Percentiles rank a stretch among this genome's conserved stretches.
phyloP scores from a whole-genome alignment of 1,284 basidiomycete species.

The Cryptococcus jaspeensis region DNA sequence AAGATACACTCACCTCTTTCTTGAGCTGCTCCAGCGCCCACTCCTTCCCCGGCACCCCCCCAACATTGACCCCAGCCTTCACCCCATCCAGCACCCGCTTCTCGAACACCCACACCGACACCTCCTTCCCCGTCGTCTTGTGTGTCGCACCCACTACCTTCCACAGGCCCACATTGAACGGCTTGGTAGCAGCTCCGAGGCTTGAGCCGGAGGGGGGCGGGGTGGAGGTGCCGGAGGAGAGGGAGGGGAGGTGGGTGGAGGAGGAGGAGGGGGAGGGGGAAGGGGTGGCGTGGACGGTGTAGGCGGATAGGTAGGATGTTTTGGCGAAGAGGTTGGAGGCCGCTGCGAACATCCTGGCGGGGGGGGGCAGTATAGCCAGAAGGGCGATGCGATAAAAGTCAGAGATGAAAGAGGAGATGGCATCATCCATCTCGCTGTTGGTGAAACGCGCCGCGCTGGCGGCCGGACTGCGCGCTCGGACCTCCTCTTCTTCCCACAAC shows the following conservation, averaged over 20 bases:
- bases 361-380: neutral
- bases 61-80: slow-evolving; percentile 57
- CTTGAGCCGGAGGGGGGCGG: slow-evolving; percentile 24
- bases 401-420: too few relatives aligned
- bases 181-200: slow-evolving; percentile 8
- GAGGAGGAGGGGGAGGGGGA: slow-evolving; percentile 34
- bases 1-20: slow-evolving; percentile 67
- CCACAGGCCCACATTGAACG: slow-evolving; percentile 80
- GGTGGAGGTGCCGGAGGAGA: slow-evolving; percentile 47
- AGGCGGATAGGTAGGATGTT: slow-evolving; percentile 79
- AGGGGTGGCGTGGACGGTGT: slow-evolving; percentile 58
- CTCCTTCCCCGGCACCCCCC: slow-evolving; percentile 56
- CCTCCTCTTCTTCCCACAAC: too few relatives aligned
- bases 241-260: slow-evolving; percentile 47
- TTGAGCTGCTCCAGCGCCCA: slow-evolving; percentile 77
- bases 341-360: slow-evolving; percentile 69
- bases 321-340: slow-evolving; percentile 86
- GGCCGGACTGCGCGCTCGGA: too few relatives aligned
- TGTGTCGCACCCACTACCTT: slow-evolving; percentile 77
- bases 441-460: too few relatives aligned
- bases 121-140: slow-evolving; percentile 81
- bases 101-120: slow-evolving; percentile 86
- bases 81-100: slow-evolving; percentile 75
- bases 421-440: too few relatives aligned
- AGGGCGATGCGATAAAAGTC: too few relatives aligned